These are phyloP conservation scores for Wickerhamiella domercqiae DNA, from an alignment of 805 yeast species.

Conservation along the genomic window DNA sequence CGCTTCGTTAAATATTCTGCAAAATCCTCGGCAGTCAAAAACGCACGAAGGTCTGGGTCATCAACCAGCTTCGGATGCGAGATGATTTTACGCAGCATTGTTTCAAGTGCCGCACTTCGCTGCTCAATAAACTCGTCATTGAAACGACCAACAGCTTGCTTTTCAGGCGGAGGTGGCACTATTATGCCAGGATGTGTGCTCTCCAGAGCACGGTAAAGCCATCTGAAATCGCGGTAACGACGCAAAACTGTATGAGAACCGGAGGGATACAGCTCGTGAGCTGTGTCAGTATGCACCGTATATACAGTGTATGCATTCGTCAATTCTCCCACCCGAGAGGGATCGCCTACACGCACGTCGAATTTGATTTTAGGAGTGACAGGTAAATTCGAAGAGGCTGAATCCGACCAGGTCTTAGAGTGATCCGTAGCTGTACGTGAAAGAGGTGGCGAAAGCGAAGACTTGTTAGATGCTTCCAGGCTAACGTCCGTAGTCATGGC, in stretches of 20 bases:
- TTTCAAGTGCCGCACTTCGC: conserved; percentile 69
- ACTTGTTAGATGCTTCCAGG: no score
- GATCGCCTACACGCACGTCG: conserved; percentile 68
- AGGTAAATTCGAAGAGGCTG: neutral
- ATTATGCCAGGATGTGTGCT: conserved; percentile 78
- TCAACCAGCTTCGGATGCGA: conserved; percentile 38
- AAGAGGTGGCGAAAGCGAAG: neutral
- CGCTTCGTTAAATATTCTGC: conserved; percentile 42
- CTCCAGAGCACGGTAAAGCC: conserved; percentile 83
- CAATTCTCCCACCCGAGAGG: conserved; percentile 79
- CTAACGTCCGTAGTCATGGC: neutral
- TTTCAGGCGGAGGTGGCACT: conserved; percentile 92
- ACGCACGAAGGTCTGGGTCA: conserved; percentile 66
- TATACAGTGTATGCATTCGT: conserved; percentile 83
- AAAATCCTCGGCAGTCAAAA: conserved; percentile 62
- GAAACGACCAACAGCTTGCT: conserved; percentile 83
- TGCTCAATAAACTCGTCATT: conserved; percentile 80
- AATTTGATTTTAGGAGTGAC: conserved; percentile 3
- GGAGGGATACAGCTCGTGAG: conserved; percentile 27
- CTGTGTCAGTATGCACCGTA: conserved; percentile 50
- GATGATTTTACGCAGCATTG: conserved; percentile 66
- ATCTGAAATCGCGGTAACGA: conserved; percentile 81
- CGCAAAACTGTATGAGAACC: conserved; percentile 50
- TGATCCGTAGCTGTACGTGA: neutral
- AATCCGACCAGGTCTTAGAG: neutral